Conservation (phyloP, 352 stramenopile species). For the Peronospora destructor region DNA sequence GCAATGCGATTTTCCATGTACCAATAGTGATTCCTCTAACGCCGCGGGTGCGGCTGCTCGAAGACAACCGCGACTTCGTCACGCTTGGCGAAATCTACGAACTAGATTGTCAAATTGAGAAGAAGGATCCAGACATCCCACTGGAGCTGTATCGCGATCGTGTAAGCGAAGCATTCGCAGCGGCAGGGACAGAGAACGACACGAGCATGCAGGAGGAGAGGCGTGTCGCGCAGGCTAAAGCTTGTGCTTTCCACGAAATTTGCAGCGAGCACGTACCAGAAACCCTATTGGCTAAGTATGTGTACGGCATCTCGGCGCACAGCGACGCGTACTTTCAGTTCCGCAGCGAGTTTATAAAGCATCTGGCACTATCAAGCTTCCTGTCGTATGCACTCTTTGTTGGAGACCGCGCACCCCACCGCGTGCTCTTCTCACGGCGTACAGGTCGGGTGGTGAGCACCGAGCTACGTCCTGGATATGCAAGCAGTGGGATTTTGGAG, state of each 20-base stretch:
- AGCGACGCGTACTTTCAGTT: conserved; percentile 84
- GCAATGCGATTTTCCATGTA: conserved; percentile 85
- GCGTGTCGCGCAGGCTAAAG: conserved; percentile 54
- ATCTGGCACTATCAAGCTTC: conserved; percentile 79
- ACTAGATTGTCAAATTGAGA: conserved; percentile 53
- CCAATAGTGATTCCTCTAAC: conserved; percentile 91
- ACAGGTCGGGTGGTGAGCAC: conserved; percentile 80
- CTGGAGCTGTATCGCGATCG: conserved; percentile 74
- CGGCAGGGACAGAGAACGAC: conserved; percentile 23
- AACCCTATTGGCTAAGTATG: conserved; percentile 79
- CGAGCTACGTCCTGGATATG: conserved; percentile 79
- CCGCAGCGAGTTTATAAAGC: conserved; percentile 80
- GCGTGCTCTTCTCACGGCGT: conserved; percentile 71
- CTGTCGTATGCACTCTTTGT: conserved; percentile 83
- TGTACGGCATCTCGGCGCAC: conserved; percentile 64
- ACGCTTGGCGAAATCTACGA: conserved; percentile 86
- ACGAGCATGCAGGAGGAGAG: conserved; percentile 54
- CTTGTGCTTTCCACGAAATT: conserved; percentile 70
- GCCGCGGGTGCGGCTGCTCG: conserved; percentile 79
- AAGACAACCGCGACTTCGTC: conserved; percentile 81
- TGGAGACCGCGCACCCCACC: conserved; percentile 77
- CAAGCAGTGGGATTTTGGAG: conserved; percentile 76
- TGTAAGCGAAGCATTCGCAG: conserved; percentile 63
- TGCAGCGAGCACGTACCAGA: conserved; percentile 75
- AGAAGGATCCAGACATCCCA: conserved; percentile 70